Conservation (phyloP, 192 early-diverging fungal genomes). For the Dimargaris verticillata region DNA sequence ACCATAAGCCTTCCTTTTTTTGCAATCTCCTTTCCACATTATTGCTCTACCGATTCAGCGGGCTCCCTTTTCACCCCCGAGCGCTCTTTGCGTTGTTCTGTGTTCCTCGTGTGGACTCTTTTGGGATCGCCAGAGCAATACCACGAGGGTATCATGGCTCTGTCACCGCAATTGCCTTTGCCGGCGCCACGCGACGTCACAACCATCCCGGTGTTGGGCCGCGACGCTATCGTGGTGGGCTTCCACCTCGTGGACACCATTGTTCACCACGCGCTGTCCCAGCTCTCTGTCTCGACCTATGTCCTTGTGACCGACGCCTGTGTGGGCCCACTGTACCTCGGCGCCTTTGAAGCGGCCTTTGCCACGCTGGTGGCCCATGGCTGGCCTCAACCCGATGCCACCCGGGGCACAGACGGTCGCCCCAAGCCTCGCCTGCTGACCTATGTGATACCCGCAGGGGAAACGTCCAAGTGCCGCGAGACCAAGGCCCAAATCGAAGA, state of each 20-base stretch:
- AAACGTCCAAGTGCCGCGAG: constrained; percentile 71
- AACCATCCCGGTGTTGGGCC: constrained; percentile 71
- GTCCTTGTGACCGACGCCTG: constrained; percentile 77
- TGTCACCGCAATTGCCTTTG: too few species aligned
- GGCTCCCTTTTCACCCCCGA: too few species aligned
- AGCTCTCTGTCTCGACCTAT: constrained; percentile 65
- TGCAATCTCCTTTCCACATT: too few species aligned
- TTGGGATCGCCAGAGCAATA: too few species aligned
- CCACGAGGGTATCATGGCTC: too few species aligned
- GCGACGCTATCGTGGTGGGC: constrained; percentile 76
- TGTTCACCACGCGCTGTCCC: constrained; percentile 49
- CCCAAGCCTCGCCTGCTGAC: constrained; percentile 41
- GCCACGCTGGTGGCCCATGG: constrained; percentile 17
- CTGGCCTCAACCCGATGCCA: constrained; percentile 1
- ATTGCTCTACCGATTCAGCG: too few species aligned
- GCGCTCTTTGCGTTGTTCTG: too few species aligned
- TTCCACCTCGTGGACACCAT: constrained; percentile 61
- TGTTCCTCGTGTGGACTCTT: too few species aligned
- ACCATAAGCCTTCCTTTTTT: too few species aligned
- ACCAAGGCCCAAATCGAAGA: constrained; percentile 82
- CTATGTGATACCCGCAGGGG: constrained; percentile 73
- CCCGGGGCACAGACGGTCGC: constrained; percentile 3
- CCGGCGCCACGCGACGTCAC: constrained; percentile 27
- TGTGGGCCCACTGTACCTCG: constrained; percentile 60
- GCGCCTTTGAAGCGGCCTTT: constrained; percentile 36